These are phyloP conservation scores for Lippia alba DNA, from an alignment of 305 asterid species.

Conservation along the genomic window DNA sequence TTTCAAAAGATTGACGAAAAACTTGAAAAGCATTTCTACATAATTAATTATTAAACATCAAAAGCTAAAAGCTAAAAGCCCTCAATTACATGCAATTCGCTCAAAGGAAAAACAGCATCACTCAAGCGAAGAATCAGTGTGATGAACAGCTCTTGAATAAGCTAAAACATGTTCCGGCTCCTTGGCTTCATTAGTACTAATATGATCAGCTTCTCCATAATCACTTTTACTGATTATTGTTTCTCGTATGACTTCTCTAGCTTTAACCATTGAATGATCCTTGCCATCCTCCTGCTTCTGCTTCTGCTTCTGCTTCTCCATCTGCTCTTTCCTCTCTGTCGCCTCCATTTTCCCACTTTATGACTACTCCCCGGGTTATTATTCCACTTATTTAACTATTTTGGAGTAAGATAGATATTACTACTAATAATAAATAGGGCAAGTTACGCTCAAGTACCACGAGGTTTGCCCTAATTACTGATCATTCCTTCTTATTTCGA, in stretches of 20 bases:
- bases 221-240: constrained; percentile 39
- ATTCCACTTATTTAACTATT: too few species aligned
- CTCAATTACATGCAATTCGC: background rate
- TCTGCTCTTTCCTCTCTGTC: constrained; percentile 42
- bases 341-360: constrained; percentile 47
- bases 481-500: too few species aligned
- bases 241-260: constrained; percentile 50
- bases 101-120: background rate
- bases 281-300: background rate
- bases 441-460: too few species aligned
- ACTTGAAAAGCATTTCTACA: background rate
- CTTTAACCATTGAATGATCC: constrained; percentile 44
- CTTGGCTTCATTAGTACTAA: constrained; percentile 2
- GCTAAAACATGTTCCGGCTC: constrained; percentile 51
- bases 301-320: constrained; percentile 25
- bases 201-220: background rate
- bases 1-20: too few species aligned
- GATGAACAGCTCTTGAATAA: constrained; percentile 58
- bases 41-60: background rate
- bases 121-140: constrained; percentile 60
- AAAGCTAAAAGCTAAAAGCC: background rate
- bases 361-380: background rate
- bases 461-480: too few species aligned
- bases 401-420: background rate
- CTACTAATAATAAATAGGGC: too few species aligned